Evolutionary conservation across 371 early-diverging fungal species (phyloP).

Genomic region (Phascolomyces articulosus): DNA sequence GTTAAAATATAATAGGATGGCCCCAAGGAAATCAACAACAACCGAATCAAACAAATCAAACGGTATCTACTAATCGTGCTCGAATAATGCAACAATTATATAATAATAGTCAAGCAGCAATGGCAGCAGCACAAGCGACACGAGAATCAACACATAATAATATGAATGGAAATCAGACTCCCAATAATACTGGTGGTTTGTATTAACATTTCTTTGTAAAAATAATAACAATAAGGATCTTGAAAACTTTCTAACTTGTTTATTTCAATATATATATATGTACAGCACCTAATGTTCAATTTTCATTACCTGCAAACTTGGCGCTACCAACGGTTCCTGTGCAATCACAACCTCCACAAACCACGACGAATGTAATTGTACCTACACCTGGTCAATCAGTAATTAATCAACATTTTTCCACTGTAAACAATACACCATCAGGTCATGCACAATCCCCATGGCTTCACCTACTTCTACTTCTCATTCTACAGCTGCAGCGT

Average conservation of each 20-base stretch:
- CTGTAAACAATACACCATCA: not conserved
- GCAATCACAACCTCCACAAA: not conserved
- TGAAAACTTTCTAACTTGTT: not conserved
- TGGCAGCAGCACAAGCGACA: too few relatives aligned
- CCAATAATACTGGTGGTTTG: too few relatives aligned
- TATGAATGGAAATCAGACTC: too few relatives aligned
- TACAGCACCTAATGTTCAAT: not conserved
- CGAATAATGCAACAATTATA: too few relatives aligned
- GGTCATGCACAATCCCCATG: not conserved
- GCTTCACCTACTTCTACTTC: not conserved
- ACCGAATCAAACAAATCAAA: too few relatives aligned
- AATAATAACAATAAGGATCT: not conserved
- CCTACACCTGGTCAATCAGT: not conserved
- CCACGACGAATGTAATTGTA: not conserved
- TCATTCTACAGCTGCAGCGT: not conserved
- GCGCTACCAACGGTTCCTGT: not conserved
- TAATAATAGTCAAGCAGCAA: too few relatives aligned
- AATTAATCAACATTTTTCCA: too few relatives aligned
- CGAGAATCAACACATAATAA: too few relatives aligned
- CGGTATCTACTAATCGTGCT: too few relatives aligned
- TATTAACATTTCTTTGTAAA: too few relatives aligned
- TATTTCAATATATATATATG: not conserved
- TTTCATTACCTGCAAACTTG: not conserved
- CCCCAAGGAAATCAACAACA: too few relatives aligned
- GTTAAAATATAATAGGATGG: too few relatives aligned